Evolutionary conservation across 441 rosid genomes (phyloP).

Genomic region (Hura crepitans): DNA sequence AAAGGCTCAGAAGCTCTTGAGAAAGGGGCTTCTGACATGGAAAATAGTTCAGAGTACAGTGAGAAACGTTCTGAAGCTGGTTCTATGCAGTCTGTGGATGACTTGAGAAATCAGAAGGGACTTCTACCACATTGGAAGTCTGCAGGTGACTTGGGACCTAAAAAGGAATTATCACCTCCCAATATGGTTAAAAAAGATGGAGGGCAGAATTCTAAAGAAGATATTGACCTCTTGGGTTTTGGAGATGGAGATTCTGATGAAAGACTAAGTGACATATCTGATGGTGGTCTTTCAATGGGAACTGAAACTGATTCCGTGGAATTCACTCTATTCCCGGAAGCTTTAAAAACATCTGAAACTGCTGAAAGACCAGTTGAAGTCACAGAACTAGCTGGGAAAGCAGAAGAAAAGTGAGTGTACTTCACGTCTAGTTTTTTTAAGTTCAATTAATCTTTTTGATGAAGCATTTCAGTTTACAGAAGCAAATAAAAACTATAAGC

Average conservation of each 20-base stretch:
- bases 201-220: slow-evolving; percentile 44
- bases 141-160: slow-evolving; percentile 34
- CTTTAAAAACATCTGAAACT: slow-evolving; percentile 34
- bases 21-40: slow-evolving; percentile 26
- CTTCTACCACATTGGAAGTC: slow-evolving; percentile 26
- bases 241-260: slow-evolving; percentile 76
- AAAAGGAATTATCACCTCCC: slow-evolving; percentile 30
- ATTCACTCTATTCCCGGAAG: slow-evolving; percentile 72
- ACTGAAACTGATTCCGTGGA: slow-evolving; percentile 88
- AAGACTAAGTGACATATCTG: slow-evolving; percentile 93
- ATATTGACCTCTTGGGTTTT: slow-evolving; percentile 67
- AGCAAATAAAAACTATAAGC: not conserved
- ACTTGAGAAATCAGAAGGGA: slow-evolving; percentile 13
- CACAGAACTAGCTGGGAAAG: slow-evolving; percentile 28
- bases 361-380: slow-evolving; percentile 13
- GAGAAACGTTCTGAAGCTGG: slow-evolving; percentile 58
- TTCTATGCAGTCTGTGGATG: slow-evolving; percentile 51
- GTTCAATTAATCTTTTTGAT: not conserved
- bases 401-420: slow-evolving; percentile 49
- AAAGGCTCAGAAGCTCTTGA: slow-evolving; percentile 21
- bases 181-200: slow-evolving; percentile 34
- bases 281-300: slow-evolving; percentile 85
- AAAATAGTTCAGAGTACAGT: slow-evolving; percentile 26
- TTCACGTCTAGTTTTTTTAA: slow-evolving; percentile 1
- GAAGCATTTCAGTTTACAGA: not conserved